phyloP scores from a whole-genome alignment of 139 green algal species.

The Ostreobium quekettii region DNA sequence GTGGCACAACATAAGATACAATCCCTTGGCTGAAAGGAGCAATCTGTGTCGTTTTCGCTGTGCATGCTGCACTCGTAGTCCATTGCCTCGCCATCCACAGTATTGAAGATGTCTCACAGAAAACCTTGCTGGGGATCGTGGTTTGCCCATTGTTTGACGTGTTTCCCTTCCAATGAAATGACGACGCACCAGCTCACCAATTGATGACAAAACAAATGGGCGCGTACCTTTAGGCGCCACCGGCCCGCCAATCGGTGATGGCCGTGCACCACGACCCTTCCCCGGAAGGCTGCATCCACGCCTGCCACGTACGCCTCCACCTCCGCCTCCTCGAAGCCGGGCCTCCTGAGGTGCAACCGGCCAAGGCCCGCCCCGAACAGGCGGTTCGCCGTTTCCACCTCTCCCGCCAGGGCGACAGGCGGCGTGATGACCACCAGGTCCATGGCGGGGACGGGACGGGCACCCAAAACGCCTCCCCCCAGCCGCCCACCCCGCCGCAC shows the following conservation, averaged over 20 bases:
- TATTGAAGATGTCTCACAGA: not conserved
- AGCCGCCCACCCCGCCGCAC: too few relatives aligned
- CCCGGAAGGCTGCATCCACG: slow-evolving; percentile 1
- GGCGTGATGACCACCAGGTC: slow-evolving; percentile 30
- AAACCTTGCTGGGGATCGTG: not conserved
- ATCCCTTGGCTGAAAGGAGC: too few relatives aligned
- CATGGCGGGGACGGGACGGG: too few relatives aligned
- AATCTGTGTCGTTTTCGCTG: too few relatives aligned
- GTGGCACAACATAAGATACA: too few relatives aligned
- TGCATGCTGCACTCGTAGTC: too few relatives aligned
- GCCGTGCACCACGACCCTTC: slow-evolving; percentile 22
- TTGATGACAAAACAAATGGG: not conserved
- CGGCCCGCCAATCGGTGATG: slow-evolving; percentile 14
- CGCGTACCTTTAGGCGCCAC: slow-evolving; percentile 6
- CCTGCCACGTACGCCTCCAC: slow-evolving; percentile 12
- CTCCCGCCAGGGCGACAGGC: not conserved
- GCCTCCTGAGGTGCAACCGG: slow-evolving; percentile 29
- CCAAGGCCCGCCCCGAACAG: slow-evolving; percentile 22
- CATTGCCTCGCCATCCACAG: too few relatives aligned
- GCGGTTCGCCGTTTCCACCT: not conserved
- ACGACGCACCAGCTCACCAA: not conserved
- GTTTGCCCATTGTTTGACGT: too few relatives aligned
- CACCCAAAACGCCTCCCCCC: too few relatives aligned
- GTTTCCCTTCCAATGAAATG: not conserved
- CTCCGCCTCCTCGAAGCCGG: not conserved